Evolutionary conservation across 208 protist genomes (phyloP).

Genomic region (Acanthamoeba royreba): DNA sequence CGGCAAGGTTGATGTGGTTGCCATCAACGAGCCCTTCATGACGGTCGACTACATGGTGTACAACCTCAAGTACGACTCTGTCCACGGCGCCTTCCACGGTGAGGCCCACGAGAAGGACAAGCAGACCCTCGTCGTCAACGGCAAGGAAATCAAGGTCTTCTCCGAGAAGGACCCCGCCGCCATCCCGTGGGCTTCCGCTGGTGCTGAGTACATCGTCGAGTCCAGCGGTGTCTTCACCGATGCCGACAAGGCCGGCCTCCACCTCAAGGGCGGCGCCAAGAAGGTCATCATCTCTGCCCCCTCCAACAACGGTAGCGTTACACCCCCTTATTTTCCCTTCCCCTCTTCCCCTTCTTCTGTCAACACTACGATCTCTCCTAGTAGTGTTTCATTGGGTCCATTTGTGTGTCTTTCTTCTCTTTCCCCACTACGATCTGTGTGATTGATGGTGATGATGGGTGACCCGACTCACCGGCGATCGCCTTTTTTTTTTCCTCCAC

Average conservation of each 20-base stretch:
- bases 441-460: too few relatives aligned
- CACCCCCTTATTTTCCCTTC: background rate
- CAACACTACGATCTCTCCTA: background rate
- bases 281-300: constrained; percentile 99
- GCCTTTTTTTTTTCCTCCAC: background rate
- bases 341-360: background rate
- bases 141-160: constrained; percentile 69
- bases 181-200: constrained; percentile 91
- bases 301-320: constrained; percentile 85
- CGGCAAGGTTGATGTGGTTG: constrained; percentile 80
- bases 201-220: constrained; percentile 97
- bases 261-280: constrained; percentile 95
- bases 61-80: constrained; percentile 93
- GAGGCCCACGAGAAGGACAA: constrained; percentile 63
- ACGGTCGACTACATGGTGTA: constrained; percentile 90
- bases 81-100: constrained; percentile 90
- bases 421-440: background rate
- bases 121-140: constrained; percentile 74
- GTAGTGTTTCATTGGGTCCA: too few relatives aligned
- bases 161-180: constrained; percentile 85
- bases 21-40: constrained; percentile 95
- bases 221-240: constrained; percentile 97
- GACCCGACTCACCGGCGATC: background rate
- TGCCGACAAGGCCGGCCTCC: constrained; percentile 86
- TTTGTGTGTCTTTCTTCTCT: too few relatives aligned